Evolutionary conservation across 2,329 filamentous ascomycete species (phyloP).

Genomic region (Claviceps africana): DNA sequence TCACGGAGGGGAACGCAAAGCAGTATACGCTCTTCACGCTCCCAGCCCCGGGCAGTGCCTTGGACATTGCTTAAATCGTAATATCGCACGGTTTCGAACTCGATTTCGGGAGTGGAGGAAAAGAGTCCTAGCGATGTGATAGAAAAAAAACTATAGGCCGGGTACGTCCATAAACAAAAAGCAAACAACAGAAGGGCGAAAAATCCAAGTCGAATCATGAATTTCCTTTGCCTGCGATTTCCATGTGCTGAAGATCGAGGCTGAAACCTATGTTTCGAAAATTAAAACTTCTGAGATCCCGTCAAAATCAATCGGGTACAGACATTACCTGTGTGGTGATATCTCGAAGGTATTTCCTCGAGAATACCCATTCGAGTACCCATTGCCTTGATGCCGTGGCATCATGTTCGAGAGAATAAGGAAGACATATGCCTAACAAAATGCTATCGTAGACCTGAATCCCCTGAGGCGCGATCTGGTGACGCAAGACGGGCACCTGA

Average conservation of each 20-base stretch:
- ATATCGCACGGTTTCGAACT: slow-evolving; percentile 91
- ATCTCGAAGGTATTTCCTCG: slow-evolving; percentile 70
- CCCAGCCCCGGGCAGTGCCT: slow-evolving; percentile 87
- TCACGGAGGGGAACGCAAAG: slow-evolving; percentile 90
- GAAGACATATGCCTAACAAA: slow-evolving; percentile 15
- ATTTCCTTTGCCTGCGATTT: slow-evolving; percentile 56
- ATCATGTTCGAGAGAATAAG: slow-evolving; percentile 48
- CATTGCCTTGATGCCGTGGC: slow-evolving; percentile 64
- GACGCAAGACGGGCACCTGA: neutral
- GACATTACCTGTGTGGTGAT: slow-evolving; percentile 65
- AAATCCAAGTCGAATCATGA: slow-evolving; percentile 54
- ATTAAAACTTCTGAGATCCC: neutral
- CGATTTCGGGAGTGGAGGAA: slow-evolving; percentile 51
- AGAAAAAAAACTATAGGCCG: slow-evolving; percentile 47
- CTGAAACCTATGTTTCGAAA: slow-evolving; percentile 42
- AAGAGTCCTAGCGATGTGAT: slow-evolving; percentile 57
- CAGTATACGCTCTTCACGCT: slow-evolving; percentile 86
- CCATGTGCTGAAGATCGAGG: slow-evolving; percentile 62
- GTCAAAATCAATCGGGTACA: neutral
- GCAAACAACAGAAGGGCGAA: slow-evolving; percentile 45
- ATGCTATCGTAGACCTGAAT: neutral
- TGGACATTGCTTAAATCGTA: slow-evolving; percentile 89
- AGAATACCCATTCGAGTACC: slow-evolving; percentile 75
- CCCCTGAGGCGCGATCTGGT: neutral
- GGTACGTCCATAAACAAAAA: slow-evolving; percentile 63